phyloP scores from a whole-genome alignment of 805 yeast species.

The Cyberlindnera japonica region DNA sequence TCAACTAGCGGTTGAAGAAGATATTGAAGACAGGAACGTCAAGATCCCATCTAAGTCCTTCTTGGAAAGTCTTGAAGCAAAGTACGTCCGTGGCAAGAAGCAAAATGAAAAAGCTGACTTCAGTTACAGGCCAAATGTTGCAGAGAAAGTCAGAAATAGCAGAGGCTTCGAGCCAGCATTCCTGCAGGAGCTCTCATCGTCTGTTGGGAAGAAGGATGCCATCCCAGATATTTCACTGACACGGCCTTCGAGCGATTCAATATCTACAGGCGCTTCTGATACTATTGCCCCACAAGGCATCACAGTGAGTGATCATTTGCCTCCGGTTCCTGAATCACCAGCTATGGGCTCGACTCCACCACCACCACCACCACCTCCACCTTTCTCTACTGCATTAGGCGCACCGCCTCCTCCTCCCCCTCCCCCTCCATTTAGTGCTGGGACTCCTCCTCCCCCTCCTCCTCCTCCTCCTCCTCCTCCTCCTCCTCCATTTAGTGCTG shows the following conservation, averaged over 20 bases:
- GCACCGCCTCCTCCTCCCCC: slow-evolving; percentile 33
- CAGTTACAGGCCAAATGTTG: slow-evolving; percentile 22
- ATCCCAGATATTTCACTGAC: slow-evolving; percentile 8
- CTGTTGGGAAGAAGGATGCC: slow-evolving; percentile 40
- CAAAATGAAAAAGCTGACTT: slow-evolving; percentile 21
- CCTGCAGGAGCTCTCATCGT: slow-evolving; percentile 48
- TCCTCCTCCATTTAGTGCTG: background rate
- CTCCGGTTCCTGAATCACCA: background rate
- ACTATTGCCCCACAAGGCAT: slow-evolving; percentile 7
- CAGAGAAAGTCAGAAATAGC: slow-evolving; percentile 32
- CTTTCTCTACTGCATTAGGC: slow-evolving; percentile 28
- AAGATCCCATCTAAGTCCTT: slow-evolving; percentile 23
- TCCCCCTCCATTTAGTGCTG: slow-evolving; percentile 28
- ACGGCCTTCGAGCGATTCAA: too few relatives aligned
- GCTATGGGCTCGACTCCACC: slow-evolving; percentile 3
- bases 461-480: slow-evolving; percentile 15
- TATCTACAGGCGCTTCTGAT: too few relatives aligned
- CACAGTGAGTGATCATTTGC: slow-evolving; percentile 26
- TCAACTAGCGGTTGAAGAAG: slow-evolving; percentile 12
- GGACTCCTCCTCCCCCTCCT: slow-evolving; percentile 32
- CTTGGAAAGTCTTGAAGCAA: slow-evolving; percentile 37
- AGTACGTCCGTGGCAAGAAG: slow-evolving; percentile 43
- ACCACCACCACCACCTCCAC: slow-evolving; percentile 22
- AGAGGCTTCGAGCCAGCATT: slow-evolving; percentile 44
- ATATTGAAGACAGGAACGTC: background rate